Percentiles rank a stretch among this genome's conserved stretches.
Conservation (phyloP, 768 basidiomycete species). For the Gyrodon lividus region DNA sequence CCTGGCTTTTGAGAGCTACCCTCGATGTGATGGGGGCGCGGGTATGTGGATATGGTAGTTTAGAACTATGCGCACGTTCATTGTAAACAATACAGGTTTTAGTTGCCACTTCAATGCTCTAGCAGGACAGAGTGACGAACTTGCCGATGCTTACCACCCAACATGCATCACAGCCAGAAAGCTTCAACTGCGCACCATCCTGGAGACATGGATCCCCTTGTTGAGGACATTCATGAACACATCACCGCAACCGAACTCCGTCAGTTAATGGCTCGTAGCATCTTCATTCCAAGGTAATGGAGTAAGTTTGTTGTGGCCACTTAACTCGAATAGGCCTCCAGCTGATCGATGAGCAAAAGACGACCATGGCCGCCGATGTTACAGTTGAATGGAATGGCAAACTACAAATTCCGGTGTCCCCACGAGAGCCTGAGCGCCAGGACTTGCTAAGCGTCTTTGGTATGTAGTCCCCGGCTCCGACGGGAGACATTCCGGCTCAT, state of each 20-base stretch:
- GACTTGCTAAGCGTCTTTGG: conserved; percentile 59
- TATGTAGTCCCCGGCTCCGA: conserved; percentile 28
- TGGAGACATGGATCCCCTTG: conserved; percentile 59
- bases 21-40: conserved; percentile 75
- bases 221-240: conserved; percentile 47
- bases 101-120: conserved; percentile 54
- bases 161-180: conserved; percentile 54
- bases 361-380: conserved; percentile 33
- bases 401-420: conserved; percentile 5
- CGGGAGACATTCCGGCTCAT: background rate
- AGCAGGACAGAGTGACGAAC: conserved; percentile 45
- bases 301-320: conserved; percentile 41
- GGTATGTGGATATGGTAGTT: conserved; percentile 33
- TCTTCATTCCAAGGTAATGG: conserved; percentile 44
- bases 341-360: conserved; percentile 51
- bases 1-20: conserved; percentile 66
- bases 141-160: conserved; percentile 52
- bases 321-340: conserved; percentile 53
- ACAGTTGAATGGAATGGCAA: conserved; percentile 14
- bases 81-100: conserved; percentile 43
- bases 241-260: background rate
- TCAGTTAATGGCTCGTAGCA: conserved; percentile 33
- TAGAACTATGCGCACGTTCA: background rate
- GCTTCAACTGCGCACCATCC: conserved; percentile 51
- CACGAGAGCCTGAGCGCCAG: conserved; percentile 32